Conservation (phyloP, 768 basidiomycete genomes). For the Trametes elegans region DNA sequence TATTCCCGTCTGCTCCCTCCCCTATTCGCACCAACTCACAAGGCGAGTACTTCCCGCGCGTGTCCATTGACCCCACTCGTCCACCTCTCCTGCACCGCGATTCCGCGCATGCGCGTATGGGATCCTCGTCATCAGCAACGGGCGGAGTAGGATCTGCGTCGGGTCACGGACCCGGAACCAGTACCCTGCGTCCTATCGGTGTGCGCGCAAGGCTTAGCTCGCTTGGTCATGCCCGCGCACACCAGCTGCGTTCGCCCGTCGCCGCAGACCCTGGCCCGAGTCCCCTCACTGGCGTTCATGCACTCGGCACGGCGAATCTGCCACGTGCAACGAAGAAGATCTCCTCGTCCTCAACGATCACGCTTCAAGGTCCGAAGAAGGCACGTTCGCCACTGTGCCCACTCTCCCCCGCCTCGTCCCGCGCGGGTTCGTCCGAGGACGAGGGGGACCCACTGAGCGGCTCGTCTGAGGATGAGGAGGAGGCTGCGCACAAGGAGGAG, state of each 20-base stretch:
- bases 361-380: slow-evolving; percentile 53
- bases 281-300: not conserved
- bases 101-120: slow-evolving; percentile 1
- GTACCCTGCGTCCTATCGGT: slow-evolving; percentile 47
- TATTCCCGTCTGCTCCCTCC: slow-evolving; percentile 32
- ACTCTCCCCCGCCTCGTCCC: slow-evolving; percentile 47
- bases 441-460: slow-evolving; percentile 31
- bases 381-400: slow-evolving; percentile 37
- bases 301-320: not conserved
- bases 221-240: slow-evolving; percentile 48
- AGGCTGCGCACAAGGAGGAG: slow-evolving; percentile 57
- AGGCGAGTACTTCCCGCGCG: slow-evolving; percentile 26
- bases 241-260: slow-evolving; percentile 26
- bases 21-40: slow-evolving; percentile 11
- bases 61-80: slow-evolving; percentile 8
- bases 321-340: slow-evolving; percentile 43
- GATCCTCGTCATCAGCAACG: slow-evolving; percentile 2
- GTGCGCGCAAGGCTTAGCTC: slow-evolving; percentile 74
- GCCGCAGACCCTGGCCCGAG: not conserved
- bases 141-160: not conserved
- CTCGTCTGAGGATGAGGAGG: slow-evolving; percentile 54
- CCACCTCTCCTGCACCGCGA: slow-evolving; percentile 7
- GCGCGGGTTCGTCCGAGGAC: slow-evolving; percentile 12
- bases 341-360: slow-evolving; percentile 70
- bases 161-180: slow-evolving; percentile 15